Percentiles rank a stretch among this genome's conserved stretches.
Conservation (phyloP, 2,329 filamentous ascomycete genomes). For the Aspergillus neotritici region DNA sequence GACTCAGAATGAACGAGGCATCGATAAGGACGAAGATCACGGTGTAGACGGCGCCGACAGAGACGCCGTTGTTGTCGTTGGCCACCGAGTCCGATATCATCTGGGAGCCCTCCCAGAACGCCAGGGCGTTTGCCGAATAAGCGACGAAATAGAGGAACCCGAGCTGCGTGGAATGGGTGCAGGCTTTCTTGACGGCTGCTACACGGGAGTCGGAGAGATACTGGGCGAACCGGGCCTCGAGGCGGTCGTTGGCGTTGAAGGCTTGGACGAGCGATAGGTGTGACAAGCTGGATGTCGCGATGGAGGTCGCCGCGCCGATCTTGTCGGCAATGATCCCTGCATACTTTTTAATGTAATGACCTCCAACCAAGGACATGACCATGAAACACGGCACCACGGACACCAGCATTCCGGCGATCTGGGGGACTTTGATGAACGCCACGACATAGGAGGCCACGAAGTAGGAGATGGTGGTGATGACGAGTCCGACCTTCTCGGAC, state of each 20-base stretch:
- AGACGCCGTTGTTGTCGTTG: conserved; percentile 13
- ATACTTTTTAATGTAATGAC: conserved; percentile 49
- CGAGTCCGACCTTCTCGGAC: conserved; percentile 64
- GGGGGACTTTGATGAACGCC: conserved; percentile 59
- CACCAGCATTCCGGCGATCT: conserved; percentile 59
- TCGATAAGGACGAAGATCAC: conserved; percentile 37
- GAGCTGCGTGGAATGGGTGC: conserved; percentile 52
- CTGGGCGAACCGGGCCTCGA: conserved; percentile 54
- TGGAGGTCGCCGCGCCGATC: conserved; percentile 54
- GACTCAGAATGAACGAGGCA: conserved; percentile 34
- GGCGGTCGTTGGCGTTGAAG: conserved; percentile 54
- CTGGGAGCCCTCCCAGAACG: conserved; percentile 61
- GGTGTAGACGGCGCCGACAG: conserved; percentile 33
- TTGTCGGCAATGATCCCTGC: conserved; percentile 45
- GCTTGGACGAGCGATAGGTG: conserved; percentile 59
- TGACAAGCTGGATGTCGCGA: conserved; percentile 57
- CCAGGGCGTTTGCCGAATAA: conserved; percentile 60
- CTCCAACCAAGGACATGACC: conserved; percentile 52
- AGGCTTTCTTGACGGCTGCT: conserved; percentile 54
- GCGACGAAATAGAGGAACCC: conserved; percentile 62
- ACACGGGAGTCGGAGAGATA: conserved; percentile 47
- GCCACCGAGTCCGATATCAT: conserved; percentile 42
- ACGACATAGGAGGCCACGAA: conserved; percentile 63
- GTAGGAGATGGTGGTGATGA: conserved; percentile 57
- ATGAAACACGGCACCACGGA: conserved; percentile 59